These are phyloP conservation scores for Handroanthus guayacan DNA, from an alignment of 257 asterid genomes.

Conservation along the genomic window DNA sequence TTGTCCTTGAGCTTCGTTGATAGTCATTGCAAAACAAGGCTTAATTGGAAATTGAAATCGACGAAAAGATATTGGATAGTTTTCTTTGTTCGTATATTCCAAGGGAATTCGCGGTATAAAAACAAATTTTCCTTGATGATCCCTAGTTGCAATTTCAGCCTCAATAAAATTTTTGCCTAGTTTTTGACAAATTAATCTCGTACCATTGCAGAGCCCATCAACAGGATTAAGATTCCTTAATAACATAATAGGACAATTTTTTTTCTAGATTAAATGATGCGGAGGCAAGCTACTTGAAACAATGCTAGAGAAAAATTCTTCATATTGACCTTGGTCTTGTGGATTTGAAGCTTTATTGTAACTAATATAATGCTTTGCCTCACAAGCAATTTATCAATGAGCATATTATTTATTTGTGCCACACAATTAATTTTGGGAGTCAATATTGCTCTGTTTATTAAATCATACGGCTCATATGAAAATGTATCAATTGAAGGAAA, in stretches of 20 bases:
- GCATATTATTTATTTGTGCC: no score
- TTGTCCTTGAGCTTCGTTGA: neutral
- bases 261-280: no score
- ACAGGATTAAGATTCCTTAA: neutral
- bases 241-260: neutral
- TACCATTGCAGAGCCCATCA: slow-evolving; percentile 6
- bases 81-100: neutral
- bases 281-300: no score
- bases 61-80: neutral
- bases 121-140: neutral
- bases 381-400: no score
- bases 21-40: slow-evolving; percentile 3
- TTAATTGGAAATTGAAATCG: neutral
- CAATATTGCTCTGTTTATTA: no score
- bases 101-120: neutral
- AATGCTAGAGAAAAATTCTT: no score
- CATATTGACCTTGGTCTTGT: no score
- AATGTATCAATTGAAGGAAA: no score
- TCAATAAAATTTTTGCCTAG: neutral
- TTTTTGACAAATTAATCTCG: neutral
- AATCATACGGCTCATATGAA: no score
- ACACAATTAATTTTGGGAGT: no score
- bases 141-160: neutral
- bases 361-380: no score
- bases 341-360: no score